Conservation (phyloP, 1,284 basidiomycete species). For the Puccinia horiana region DNA sequence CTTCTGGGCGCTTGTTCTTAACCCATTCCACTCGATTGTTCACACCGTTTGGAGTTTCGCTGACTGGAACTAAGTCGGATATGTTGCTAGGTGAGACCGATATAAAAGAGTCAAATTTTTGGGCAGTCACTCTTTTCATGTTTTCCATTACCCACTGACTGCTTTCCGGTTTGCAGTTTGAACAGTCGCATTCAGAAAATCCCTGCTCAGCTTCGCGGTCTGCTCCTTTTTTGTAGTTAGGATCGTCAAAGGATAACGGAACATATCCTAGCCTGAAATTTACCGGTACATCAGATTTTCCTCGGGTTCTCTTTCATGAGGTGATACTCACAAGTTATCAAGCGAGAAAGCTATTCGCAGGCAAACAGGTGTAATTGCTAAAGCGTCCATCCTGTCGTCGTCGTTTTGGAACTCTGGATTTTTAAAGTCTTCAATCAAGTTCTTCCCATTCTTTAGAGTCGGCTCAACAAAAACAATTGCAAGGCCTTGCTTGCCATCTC, state of each 20-base stretch:
- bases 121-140: too few species aligned
- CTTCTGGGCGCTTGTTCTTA: background rate
- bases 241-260: background rate
- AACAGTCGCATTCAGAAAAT: background rate
- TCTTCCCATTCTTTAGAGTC: background rate
- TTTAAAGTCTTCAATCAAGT: background rate
- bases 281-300: background rate
- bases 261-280: background rate
- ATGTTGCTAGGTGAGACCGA: background rate
- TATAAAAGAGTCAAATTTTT: background rate
- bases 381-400: background rate
- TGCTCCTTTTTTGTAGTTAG: background rate
- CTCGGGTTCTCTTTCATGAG: too few species aligned
- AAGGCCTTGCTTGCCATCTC: constrained; percentile 7
- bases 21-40: background rate
- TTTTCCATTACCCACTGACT: too few species aligned
- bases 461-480: background rate
- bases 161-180: background rate
- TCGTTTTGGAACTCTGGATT: background rate
- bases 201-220: background rate
- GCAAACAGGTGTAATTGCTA: background rate
- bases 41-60: background rate
- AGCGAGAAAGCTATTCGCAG: background rate
- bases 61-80: background rate
- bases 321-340: background rate